Evolutionary conservation across 179 eudicot genomes (phyloP), one percentile per base, ranked within the genome.

Genomic region (Sideroxylon spinosum): DNA sequence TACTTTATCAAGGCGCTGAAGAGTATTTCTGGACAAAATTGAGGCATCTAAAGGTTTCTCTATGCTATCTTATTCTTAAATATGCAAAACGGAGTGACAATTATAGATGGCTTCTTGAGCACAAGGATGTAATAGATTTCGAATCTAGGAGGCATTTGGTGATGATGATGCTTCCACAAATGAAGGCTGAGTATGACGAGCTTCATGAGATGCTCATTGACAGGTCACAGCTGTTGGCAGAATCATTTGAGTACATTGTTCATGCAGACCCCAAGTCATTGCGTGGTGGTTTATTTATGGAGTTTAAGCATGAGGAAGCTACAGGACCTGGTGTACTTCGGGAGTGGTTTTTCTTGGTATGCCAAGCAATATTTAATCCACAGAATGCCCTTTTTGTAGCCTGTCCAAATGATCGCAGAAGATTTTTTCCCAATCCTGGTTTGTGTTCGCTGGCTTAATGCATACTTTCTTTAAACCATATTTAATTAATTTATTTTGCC

Each of bases 271-370:
- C 86, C 8, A 82, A 86, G 53, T 68, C 84, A 20, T 71, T 92
- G 81, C 97, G 86, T 49, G 83, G 87, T 56, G 91, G 95, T 59
- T 81, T 93, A 73, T 92, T 88, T 68, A 84, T 93, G 93, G 95
- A 89, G 81, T 91, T 93, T 86, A 90, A 90, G 84, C 86, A 88
- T 53, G 99, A 95, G 85, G 94, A 91, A 77, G 99, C 99, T 79
- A 94, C 97, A 10, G 99, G 99, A 56, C 98, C 99, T 55, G 99
- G 98, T 59, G 99, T 96, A 22, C 82, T 92, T 84, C 82, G 99
- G 59, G 99, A 96, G 89, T 96, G 99, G 99, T 92, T 96, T 87
- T 86, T 88, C 77, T 85, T 92, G 80, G 97, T 92, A 8, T 92
- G 91, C 85, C 96, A 91, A 76, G 96, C 87, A 68, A 87, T 96